Conservation (phyloP, 768 basidiomycete species). For the Rhodosporidiobolus sp. region DNA sequence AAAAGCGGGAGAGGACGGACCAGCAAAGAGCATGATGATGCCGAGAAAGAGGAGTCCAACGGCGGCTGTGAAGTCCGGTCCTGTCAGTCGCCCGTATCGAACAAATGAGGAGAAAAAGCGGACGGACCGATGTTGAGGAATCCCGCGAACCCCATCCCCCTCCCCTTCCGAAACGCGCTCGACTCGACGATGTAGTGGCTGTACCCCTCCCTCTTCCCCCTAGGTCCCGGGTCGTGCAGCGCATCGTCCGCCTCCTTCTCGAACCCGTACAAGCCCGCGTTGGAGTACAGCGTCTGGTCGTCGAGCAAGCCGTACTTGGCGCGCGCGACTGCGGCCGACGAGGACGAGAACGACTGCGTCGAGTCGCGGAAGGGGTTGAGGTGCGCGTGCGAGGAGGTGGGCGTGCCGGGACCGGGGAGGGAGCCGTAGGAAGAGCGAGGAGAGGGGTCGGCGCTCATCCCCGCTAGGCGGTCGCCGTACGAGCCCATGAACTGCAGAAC, state of each 20-base stretch:
- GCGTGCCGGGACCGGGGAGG: not conserved
- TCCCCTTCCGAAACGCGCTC: conserved; percentile 70
- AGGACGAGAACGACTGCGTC: not conserved
- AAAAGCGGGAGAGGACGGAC: conserved; percentile 64
- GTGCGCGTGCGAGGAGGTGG: not conserved
- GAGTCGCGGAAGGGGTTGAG: not conserved
- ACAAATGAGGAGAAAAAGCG: too few relatives aligned
- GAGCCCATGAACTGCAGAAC: not conserved
- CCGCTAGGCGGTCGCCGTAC: not conserved
- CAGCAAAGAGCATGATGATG: conserved; percentile 75
- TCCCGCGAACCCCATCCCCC: conserved; percentile 67
- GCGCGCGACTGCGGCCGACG: too few relatives aligned
- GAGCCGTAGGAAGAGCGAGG: not conserved
- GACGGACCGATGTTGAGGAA: conserved; percentile 54
- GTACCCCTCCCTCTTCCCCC: conserved; percentile 45
- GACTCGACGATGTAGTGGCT: conserved; percentile 10
- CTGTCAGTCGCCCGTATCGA: too few relatives aligned
- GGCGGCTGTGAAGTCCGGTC: conserved; percentile 49
- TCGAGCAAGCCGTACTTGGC: conserved; percentile 1
- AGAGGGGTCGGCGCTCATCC: too few relatives aligned
- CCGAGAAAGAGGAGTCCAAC: conserved; percentile 66
- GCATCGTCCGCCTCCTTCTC: conserved; percentile 22
- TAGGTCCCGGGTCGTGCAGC: conserved; percentile 35
- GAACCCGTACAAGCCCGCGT: not conserved
- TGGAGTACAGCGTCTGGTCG: not conserved